Evolutionary conservation across 208 protist species (phyloP).

Genomic region (Borovskyia barvae): DNA sequence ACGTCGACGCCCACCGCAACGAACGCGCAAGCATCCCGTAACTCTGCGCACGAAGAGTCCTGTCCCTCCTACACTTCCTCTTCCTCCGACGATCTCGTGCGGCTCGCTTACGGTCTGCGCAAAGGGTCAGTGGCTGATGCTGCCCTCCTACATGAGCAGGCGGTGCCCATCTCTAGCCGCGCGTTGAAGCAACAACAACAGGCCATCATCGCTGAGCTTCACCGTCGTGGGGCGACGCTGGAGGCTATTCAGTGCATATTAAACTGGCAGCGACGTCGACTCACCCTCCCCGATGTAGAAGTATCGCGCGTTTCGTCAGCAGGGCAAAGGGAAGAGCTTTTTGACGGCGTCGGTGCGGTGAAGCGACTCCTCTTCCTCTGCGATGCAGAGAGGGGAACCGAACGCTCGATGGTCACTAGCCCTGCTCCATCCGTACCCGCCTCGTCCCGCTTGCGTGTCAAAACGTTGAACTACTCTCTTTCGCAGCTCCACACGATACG

Average conservation of each 20-base stretch:
- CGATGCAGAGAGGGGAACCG: too few relatives aligned
- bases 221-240: constrained; percentile 16
- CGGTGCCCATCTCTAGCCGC: neutral
- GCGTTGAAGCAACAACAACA: constrained; percentile 9
- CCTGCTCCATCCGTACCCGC: too few relatives aligned
- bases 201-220: constrained; percentile 25
- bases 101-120: constrained; percentile 19
- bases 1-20: too few relatives aligned
- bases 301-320: neutral
- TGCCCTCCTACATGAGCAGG: neutral
- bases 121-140: too few relatives aligned
- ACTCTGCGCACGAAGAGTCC: too few relatives aligned
- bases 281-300: constrained; percentile 8
- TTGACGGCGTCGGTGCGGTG: constrained; percentile 41
- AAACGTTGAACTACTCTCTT: too few relatives aligned
- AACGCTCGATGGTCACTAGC: too few relatives aligned
- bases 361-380: constrained; percentile 31
- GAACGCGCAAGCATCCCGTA: too few relatives aligned
- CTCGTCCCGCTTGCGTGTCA: too few relatives aligned
- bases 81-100: constrained; percentile 14
- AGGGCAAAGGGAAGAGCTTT: neutral
- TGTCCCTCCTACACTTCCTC: constrained; percentile 1
- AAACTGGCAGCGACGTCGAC: constrained; percentile 64
- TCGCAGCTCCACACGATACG: constrained; percentile 7
- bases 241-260: constrained; percentile 57